Base-by-base conservation (phyloP, 768 basidiomycete genomes). In the Lactarius tabidus region DNA sequence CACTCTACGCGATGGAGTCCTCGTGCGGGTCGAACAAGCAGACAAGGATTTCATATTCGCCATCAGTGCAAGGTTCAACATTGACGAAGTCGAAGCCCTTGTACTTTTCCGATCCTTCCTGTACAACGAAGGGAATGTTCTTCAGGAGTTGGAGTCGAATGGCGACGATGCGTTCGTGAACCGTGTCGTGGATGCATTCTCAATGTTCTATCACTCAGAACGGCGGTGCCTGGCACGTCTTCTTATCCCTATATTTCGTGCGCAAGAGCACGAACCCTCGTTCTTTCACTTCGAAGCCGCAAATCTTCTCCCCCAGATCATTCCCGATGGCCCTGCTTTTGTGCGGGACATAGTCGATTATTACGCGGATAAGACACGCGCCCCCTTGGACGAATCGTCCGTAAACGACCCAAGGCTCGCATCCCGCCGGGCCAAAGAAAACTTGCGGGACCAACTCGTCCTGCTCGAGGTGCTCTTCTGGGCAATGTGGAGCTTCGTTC, bases 381-480 rank as follows among this genome's bases (percentile, higher is more conserved):
- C 81, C 57, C 71, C 72, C 28, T 69, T 87, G 63, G 84, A 87
- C 0, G 78, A 77, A 55, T 72, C 75, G 14, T 74, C 80, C 26
- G 74, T 69, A n/a, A 74, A 75, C 3, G 81, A 90, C 68, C 87
- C 86, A 20, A 81, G 80, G 66, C 78, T 79, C 20, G 86, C 85
- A 12, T 81, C 85, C n/a, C 74, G 77, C 45, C 89, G 87, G 84
- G 88, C 84, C 43, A 90, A 89, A 76, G 88, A 93, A 74, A 88
- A 85, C 71, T 72, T 82, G 36, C 84, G 83, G 71, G 88, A 95
- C 71, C 95, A 96, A 73, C 77, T 93, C 48, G 85, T 87, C 14
- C 72, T 94, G 51, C 77, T 97, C 57, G 93, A 97, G 69, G 84
- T 95, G 38, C 79, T 97, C 53, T 98, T 97, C 75, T 92, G 91